Evolutionary conservation across 352 stramenopile species (phyloP), one percentile per base, ranked within the genome.

Genomic region (Pythium phragmiticola): DNA sequence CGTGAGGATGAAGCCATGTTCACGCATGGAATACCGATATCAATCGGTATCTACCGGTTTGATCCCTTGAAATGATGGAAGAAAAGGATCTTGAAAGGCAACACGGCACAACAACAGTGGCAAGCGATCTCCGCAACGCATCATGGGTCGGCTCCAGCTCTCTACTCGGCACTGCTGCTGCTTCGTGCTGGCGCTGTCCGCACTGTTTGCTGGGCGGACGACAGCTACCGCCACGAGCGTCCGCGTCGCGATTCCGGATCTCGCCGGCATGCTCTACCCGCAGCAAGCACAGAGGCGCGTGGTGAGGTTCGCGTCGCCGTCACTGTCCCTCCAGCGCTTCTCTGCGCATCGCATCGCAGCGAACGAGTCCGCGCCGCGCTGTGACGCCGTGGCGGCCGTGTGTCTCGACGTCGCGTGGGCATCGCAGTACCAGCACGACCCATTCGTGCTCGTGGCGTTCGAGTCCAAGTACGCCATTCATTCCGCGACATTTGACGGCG

Each of bases 231-330:
- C 47, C 26, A 49, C 55, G 14, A 66, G 34, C 26, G 62, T 72
- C n/a, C 65, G 63, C n/a, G 43, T 79, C 23, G 63, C 66, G 21
- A 45, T 73, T 11, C 72, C 72, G 4, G 63, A 77, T 43, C 19
- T 79, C 39, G 69, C 63, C 0, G 69, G 66, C 4, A 70, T 68
- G 51, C 64, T 79, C 45, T 79, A 71, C 28, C 66, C 65, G 12
- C 37, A 51, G 39, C 56, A 60, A 39, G 43, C 70, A 37, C 60
- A 62, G 30, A 28, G 45, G 11, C 50, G 28, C 37, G 57, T 69
- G 7, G 48, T 19, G n/a, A 13, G 17, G 14, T 79, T 79, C 52
- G 66, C 59, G 2, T 47, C 60, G 7, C 3, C 48, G 21, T 42
- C 42, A 7, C 41, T 51, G 3, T 56, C 42, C 0, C 12, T 69